Conservation (phyloP, 2,329 filamentous ascomycete genomes). For the Fusarium brevicatenulatum region DNA sequence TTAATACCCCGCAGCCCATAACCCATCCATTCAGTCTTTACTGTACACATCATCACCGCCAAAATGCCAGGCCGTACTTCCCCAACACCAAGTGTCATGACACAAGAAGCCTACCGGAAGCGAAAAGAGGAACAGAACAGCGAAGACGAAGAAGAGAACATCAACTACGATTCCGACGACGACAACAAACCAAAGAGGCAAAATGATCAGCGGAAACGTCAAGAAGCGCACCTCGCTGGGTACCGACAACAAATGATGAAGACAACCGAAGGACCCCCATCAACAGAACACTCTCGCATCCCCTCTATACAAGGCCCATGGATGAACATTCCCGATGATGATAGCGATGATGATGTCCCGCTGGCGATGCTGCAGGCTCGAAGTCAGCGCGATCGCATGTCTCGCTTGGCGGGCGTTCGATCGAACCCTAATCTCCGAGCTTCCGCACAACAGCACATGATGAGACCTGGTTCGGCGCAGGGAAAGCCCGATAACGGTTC, state of each 20-base stretch:
- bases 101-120: conserved; percentile 27
- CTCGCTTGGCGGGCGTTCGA: conserved; percentile 10
- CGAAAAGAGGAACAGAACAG: conserved; percentile 10
- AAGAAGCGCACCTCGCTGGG: conserved; percentile 29
- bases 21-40: background rate
- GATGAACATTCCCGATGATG: background rate
- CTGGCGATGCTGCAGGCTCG: conserved; percentile 24
- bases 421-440: conserved; percentile 31
- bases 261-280: conserved; percentile 17
- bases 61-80: conserved; percentile 27
- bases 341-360: conserved; percentile 30
- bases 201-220: conserved; percentile 15
- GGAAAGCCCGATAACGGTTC: background rate
- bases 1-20: background rate
- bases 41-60: background rate
- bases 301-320: conserved; percentile 11
- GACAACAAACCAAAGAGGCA: background rate
- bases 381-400: background rate
- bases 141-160: conserved; percentile 24
- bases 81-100: conserved; percentile 29
- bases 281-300: background rate
- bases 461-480: conserved; percentile 32
- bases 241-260: conserved; percentile 38
- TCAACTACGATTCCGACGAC: conserved; percentile 29
- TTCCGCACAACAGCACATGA: conserved; percentile 18